A percentile compares a stretch with the other conserved stretches of the same genome.
phyloP scores from a whole-genome alignment of 768 basidiomycete genomes.

The Mrakia hoshinonis region DNA sequence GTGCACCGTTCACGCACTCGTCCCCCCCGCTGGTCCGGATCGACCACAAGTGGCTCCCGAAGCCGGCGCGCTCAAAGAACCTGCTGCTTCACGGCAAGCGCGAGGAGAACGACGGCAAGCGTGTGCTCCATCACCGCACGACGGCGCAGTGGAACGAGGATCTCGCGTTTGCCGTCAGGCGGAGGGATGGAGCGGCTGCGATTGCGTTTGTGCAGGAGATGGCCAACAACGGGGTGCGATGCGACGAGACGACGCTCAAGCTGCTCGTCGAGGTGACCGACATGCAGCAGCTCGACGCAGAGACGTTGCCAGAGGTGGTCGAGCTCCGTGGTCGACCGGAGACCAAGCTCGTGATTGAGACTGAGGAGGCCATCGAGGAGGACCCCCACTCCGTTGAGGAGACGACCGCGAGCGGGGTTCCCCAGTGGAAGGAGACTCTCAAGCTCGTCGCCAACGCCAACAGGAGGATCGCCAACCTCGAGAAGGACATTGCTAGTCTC shows the following conservation, averaged over 20 bases:
- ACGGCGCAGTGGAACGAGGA: not conserved
- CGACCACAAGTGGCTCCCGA: not conserved
- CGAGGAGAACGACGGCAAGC: not conserved
- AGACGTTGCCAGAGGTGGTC: not conserved
- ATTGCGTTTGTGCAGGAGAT: not conserved
- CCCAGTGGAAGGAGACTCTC: not conserved
- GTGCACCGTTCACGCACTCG: not conserved
- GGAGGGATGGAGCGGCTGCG: not conserved
- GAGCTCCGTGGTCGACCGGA: too few species aligned
- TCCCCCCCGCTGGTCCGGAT: not conserved
- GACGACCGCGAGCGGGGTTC: too few species aligned
- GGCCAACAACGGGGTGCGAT: not conserved
- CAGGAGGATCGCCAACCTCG: not conserved
- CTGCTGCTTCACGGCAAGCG: not conserved
- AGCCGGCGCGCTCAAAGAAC: not conserved
- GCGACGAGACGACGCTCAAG: not conserved
- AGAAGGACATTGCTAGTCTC: not conserved
- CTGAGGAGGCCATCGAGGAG: not conserved
- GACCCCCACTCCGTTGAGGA: not conserved
- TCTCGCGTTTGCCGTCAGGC: not conserved
- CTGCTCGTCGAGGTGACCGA: not conserved
- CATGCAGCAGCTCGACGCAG: not conserved
- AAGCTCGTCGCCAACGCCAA: not conserved
- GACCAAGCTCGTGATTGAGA: not conserved
- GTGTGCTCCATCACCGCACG: not conserved